A percentile compares a stretch with the other conserved stretches of the same genome.
Evolutionary conservation across 116 monocot species (phyloP).

Genomic region (Phalaenopsis hybrid): DNA sequence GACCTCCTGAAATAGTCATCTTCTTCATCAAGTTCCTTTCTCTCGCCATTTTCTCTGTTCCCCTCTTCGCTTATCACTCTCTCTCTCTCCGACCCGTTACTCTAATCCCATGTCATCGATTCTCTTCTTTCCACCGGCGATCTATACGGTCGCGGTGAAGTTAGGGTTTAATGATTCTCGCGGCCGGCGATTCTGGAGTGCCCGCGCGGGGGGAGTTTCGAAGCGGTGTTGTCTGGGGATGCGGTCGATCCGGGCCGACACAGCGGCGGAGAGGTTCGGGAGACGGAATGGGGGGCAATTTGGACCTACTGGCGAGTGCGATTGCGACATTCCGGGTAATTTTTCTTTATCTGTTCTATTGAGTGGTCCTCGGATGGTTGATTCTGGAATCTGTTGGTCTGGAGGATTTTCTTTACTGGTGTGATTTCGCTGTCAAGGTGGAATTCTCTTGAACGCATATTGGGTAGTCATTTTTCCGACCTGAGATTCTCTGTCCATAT

Average conservation of each 20-base stretch:
- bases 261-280: slow-evolving; percentile 4
- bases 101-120: neutral
- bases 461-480: too few relatives aligned
- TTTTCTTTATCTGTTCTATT: neutral
- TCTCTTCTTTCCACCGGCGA: neutral
- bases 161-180: neutral
- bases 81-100: neutral
- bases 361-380: neutral
- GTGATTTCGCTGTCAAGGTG: neutral
- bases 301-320: neutral
- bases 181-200: neutral
- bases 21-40: neutral
- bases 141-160: neutral
- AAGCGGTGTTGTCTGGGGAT: neutral
- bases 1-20: neutral
- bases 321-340: slow-evolving; percentile 7
- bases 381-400: neutral
- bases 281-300: neutral
- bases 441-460: neutral
- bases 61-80: neutral
- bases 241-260: neutral
- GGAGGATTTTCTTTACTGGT: neutral
- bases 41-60: neutral
- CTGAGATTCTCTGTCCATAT: too few relatives aligned
- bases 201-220: neutral